phyloP scores from a whole-genome alignment of 2,329 filamentous ascomycete species.

The Albifimbria verrucaria region DNA sequence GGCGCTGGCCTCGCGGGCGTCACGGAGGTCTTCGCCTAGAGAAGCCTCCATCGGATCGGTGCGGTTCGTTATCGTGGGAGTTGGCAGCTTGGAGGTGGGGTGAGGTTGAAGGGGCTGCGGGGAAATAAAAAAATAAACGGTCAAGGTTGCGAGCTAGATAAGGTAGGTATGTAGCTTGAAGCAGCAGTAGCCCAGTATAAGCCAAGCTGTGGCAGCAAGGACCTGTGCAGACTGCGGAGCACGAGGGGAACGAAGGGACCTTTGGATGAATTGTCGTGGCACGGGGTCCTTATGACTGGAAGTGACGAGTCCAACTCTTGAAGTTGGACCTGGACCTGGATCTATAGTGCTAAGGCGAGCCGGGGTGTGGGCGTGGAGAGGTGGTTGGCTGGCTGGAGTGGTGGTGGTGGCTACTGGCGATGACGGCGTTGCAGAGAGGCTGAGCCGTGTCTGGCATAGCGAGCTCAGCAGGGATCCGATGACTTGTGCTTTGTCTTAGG shows the following conservation, averaged over 20 bases:
- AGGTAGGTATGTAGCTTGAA: neutral
- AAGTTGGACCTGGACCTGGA: too few relatives aligned
- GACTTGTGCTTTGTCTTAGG: too few relatives aligned
- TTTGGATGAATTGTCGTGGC: too few relatives aligned
- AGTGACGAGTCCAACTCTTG: too few relatives aligned
- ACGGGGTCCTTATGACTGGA: too few relatives aligned
- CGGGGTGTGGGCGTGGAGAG: neutral
- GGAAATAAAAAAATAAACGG: neutral
- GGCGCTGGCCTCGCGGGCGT: constrained; percentile 22
- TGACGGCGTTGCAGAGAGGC: neutral
- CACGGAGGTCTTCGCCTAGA: constrained; percentile 19
- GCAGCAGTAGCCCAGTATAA: too few relatives aligned
- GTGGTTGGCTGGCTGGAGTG: neutral
- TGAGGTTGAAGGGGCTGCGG: neutral
- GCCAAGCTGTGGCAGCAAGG: too few relatives aligned
- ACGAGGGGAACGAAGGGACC: too few relatives aligned
- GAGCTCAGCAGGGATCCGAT: neutral
- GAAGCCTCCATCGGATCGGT: neutral
- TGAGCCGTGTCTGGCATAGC: neutral
- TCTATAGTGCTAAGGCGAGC: too few relatives aligned
- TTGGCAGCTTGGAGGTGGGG: neutral
- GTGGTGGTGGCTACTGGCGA: neutral
- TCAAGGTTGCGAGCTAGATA: neutral
- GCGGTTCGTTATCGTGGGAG: too few relatives aligned
- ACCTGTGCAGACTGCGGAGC: too few relatives aligned